These are phyloP conservation scores for Chlamydomonas sp. DNA, from an alignment of 139 green algal species.

Conservation along the genomic window DNA sequence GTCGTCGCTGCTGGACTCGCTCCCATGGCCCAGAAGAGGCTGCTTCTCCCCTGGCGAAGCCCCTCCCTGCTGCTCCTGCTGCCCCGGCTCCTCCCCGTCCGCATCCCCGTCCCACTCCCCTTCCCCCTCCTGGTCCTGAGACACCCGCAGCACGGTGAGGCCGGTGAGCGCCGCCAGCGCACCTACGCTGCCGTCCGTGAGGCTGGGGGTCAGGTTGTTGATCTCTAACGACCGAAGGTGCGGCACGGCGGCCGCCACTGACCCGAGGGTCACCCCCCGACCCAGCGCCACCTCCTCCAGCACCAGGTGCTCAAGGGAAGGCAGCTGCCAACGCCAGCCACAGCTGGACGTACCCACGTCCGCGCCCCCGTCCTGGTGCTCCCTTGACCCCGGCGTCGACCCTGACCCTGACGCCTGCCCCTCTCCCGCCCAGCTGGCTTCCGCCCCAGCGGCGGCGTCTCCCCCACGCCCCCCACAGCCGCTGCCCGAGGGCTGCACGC, in stretches of 20 bases:
- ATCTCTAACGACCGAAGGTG: constrained; percentile 25
- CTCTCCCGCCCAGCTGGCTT: too few species aligned
- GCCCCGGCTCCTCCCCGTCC: not conserved
- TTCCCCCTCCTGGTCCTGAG: constrained; percentile 9
- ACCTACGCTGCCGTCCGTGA: not conserved
- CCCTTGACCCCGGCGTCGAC: not conserved
- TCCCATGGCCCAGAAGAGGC: not conserved
- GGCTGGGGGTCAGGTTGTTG: not conserved
- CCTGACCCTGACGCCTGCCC: too few species aligned
- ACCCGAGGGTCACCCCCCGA: not conserved
- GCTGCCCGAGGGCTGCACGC: too few species aligned
- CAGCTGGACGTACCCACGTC: not conserved
- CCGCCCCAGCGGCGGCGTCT: too few species aligned
- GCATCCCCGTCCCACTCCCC: not conserved
- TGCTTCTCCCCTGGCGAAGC: too few species aligned
- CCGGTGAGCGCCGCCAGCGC: constrained; percentile 8
- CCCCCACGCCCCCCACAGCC: too few species aligned
- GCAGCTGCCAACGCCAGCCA: not conserved
- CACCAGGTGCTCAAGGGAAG: constrained; percentile 10
- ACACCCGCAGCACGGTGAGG: constrained; percentile 26
- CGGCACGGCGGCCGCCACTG: not conserved
- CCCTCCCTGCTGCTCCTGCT: not conserved
- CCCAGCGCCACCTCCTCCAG: constrained; percentile 12
- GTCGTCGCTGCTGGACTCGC: too few species aligned
- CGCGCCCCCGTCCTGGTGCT: not conserved